Evolutionary conservation across 208 protist species (phyloP).

Genomic region (Naegleria gruberi): DNA sequence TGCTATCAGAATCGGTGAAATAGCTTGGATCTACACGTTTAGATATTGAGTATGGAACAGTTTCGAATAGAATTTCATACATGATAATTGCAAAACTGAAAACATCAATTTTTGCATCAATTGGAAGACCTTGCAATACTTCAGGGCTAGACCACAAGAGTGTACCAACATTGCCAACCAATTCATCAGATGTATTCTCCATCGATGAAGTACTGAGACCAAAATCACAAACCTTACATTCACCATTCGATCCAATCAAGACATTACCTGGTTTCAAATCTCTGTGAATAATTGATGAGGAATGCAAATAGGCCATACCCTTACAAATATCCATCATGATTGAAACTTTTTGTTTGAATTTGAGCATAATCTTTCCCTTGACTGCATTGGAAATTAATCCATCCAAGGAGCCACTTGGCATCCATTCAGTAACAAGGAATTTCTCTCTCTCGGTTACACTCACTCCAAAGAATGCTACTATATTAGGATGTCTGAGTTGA

Average conservation of each 20-base stretch:
- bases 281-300: constrained; percentile 5
- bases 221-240: not conserved
- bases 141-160: not conserved
- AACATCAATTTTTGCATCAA: not conserved
- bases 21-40: not conserved
- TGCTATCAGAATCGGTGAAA: not conserved
- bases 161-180: not conserved
- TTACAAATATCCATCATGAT: constrained; percentile 7
- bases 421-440: constrained; percentile 1
- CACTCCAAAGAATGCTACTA: not conserved
- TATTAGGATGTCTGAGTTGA: not conserved
- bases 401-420: not conserved
- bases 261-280: not conserved
- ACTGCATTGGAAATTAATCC: not conserved
- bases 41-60: not conserved
- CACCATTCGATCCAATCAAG: not conserved
- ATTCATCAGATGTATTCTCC: not conserved
- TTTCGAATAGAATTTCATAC: not conserved
- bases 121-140: not conserved
- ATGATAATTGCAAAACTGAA: not conserved
- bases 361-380: not conserved
- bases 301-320: constrained; percentile 6
- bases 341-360: not conserved
- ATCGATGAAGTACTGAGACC: not conserved
- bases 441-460: not conserved